Conservation (phyloP, 345 rosid species). For the Eucalyptus polybractea region DNA sequence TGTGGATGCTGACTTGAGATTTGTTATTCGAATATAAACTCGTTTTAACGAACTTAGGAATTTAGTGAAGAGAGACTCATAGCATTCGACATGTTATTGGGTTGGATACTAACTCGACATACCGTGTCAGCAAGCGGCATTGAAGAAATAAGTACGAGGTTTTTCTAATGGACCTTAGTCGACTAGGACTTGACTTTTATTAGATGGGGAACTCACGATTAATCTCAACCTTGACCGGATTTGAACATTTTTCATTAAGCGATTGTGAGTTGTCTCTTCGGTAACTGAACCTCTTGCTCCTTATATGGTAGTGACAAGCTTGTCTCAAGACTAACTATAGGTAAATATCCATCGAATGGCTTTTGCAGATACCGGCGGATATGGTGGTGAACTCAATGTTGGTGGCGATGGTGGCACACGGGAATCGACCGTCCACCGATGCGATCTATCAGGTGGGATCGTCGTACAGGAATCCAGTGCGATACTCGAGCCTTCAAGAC, state of each 20-base stretch:
- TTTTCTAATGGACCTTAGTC: background rate
- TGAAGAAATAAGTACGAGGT: background rate
- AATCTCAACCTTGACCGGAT: too few relatives aligned
- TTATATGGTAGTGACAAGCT: background rate
- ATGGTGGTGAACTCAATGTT: constrained; percentile 34
- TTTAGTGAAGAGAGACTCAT: background rate
- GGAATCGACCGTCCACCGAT: background rate
- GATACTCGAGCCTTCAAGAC: constrained; percentile 6
- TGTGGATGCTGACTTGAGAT: background rate
- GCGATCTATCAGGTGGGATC: constrained; percentile 60
- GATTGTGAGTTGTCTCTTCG: too few relatives aligned
- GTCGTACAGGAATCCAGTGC: constrained; percentile 17
- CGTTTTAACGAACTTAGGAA: background rate
- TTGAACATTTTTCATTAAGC: too few relatives aligned
- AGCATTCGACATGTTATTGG: background rate
- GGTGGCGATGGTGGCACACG: constrained; percentile 24
- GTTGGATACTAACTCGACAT: background rate
- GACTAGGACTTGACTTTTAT: background rate
- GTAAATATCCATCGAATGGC: background rate
- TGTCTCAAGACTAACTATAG: background rate
- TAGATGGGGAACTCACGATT: background rate
- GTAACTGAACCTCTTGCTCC: background rate
- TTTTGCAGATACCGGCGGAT: constrained; percentile 17
- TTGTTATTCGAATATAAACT: background rate
- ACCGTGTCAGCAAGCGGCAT: too few relatives aligned